These are phyloP conservation scores for Porcisia hertigi DNA, from an alignment of 208 protist genomes.

Conservation along the genomic window DNA sequence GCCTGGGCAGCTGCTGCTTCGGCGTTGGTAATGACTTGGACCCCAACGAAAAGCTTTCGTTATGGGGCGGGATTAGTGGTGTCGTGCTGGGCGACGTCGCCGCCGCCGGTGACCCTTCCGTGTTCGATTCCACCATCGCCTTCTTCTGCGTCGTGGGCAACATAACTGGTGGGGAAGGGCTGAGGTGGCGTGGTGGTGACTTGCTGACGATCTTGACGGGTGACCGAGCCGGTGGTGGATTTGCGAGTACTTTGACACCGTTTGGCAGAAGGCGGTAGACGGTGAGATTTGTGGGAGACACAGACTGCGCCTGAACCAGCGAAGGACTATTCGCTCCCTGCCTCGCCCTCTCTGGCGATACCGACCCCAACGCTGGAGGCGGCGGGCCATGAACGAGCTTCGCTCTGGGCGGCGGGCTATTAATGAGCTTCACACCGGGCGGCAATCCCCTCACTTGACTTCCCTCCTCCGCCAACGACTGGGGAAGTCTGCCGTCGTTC, in stretches of 20 bases:
- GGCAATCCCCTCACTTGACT: background rate
- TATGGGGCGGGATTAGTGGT: conserved; percentile 24
- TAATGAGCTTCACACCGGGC: conserved; percentile 5
- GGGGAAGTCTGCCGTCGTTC: conserved; percentile 7
- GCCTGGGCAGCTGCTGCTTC: conserved; percentile 11
- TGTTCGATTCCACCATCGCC: conserved; percentile 14
- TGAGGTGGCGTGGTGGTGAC: conserved; percentile 9
- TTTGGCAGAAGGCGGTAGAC: conserved; percentile 35
- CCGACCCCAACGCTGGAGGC: conserved; percentile 42
- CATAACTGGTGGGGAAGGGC: conserved; percentile 20
- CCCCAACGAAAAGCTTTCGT: conserved; percentile 19
- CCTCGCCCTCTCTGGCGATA: conserved; percentile 16
- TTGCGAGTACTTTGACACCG: conserved; percentile 58
- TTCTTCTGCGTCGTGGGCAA: conserved; percentile 30
- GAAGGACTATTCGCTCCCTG: conserved; percentile 8
- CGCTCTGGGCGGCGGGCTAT: conserved; percentile 31
- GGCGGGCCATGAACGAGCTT: conserved; percentile 51
- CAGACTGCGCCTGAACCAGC: conserved; percentile 19
- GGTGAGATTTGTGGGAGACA: conserved; percentile 31
- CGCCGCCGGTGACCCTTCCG: background rate
- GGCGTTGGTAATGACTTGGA: conserved; percentile 13
- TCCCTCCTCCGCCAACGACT: conserved; percentile 20
- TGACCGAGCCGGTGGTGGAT: conserved; percentile 41
- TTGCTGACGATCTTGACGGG: conserved; percentile 17
- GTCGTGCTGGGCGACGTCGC: conserved; percentile 13